Base-by-base conservation (phyloP, 257 asterid species). In the Penstemon eatonii region DNA sequence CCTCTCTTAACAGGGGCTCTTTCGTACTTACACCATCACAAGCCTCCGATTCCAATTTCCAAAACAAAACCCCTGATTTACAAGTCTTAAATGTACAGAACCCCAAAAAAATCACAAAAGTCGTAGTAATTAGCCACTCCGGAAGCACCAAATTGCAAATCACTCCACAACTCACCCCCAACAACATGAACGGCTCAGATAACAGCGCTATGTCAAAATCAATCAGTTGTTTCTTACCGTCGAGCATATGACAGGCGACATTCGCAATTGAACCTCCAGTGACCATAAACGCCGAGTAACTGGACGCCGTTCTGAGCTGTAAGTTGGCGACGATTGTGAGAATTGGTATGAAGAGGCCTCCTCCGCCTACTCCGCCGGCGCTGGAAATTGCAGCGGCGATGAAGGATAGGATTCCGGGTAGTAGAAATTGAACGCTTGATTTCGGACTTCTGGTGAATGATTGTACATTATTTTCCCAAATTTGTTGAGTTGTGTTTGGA, bases 121-220 rank as follows among this genome's bases (percentile, higher is more conserved):
- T 44, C 0, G 77, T 13, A 0, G 90, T 83, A 42, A 88, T 85
- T 3, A 92, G 70, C 98, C 98, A 92, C 73, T 83, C 97, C 0
- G 98, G 97, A 13, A 90, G 67, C 19, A 92, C 78, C 56, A 68
- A 25, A 43, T 92, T 90, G 66, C 83, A 77, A 18, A 92, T 80
- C 39, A 92, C 98, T 1, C 98, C 98, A 12, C 65, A 50, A 61
- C 95, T 86, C 41, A 90, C 97, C 8, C 98, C 98, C 66, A 89
- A 41, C 63, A 92, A 75, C 91, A 92, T 89, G 80, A 80, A 82
- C 9, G 98, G 98, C 89, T 90, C 91, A 5, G 98, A 83, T 0
- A 92, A 53, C 47, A 90, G 81, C 5, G 97, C 87, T 52, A 92
- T 83, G 38, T 92, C 92, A 75, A 78, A 86, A 65, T 92, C 93